A percentile compares a stretch with the other conserved stretches of the same genome.
Conservation (phyloP, 805 yeast species). For the Candida wancherniae region DNA sequence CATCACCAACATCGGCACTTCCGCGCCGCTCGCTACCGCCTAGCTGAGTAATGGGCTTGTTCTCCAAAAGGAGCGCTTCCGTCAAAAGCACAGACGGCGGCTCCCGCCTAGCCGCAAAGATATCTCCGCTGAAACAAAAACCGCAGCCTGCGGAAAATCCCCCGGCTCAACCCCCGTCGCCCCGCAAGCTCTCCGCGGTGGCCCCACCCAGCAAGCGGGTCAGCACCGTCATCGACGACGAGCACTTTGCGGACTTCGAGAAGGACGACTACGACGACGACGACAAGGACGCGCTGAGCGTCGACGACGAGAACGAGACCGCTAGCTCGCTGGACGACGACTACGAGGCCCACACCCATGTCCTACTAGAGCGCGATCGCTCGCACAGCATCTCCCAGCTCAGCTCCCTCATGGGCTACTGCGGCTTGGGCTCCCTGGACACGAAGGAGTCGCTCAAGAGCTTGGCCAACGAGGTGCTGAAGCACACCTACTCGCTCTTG, state of each 20-base stretch:
- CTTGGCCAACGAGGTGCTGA: slow-evolving; percentile 31
- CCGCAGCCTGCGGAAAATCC: no score
- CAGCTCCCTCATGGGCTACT: slow-evolving; percentile 30
- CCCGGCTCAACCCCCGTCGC: no score
- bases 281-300: slow-evolving; percentile 3
- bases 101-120: no score
- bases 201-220: slow-evolving; percentile 14
- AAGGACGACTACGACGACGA: slow-evolving; percentile 16
- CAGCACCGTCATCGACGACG: slow-evolving; percentile 27
- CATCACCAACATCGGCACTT: no score
- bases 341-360: slow-evolving; percentile 27
- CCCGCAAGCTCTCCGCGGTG: no score
- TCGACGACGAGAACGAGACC: slow-evolving; percentile 6
- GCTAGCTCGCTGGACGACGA: slow-evolving; percentile 15
- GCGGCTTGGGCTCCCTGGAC: slow-evolving; percentile 23
- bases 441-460: slow-evolving; percentile 15
- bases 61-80: no score
- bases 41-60: slow-evolving; percentile 8
- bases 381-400: slow-evolving; percentile 21
- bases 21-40: no score
- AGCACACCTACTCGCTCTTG: slow-evolving; percentile 28
- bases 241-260: slow-evolving; percentile 15
- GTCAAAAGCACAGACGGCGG: no score
- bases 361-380: slow-evolving; percentile 17
- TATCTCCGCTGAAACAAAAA: no score